These are phyloP conservation scores for Nicotiana rustica DNA, from an alignment of 305 asterid species.

Conservation along the genomic window DNA sequence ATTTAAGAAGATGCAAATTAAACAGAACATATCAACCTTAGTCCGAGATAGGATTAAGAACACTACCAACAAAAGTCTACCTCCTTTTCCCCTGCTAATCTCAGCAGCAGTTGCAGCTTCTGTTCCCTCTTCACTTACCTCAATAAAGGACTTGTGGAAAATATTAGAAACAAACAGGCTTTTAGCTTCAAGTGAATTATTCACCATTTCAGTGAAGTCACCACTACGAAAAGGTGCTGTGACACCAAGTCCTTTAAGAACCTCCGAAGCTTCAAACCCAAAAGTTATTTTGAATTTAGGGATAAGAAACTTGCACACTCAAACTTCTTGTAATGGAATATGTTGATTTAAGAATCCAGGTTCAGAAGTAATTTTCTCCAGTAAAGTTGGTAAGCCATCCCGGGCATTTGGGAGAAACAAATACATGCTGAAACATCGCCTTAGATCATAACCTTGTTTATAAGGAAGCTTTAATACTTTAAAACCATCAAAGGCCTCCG, in stretches of 20 bases:
- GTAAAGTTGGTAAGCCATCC: not conserved
- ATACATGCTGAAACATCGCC: slow-evolving; percentile 14
- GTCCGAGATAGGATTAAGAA: no score
- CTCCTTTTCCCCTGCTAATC: no score
- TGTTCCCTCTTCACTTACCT: slow-evolving; percentile 78
- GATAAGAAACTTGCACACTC: not conserved
- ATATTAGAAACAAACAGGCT: slow-evolving; percentile 57
- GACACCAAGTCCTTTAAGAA: slow-evolving; percentile 58
- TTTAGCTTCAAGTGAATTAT: slow-evolving; percentile 40
- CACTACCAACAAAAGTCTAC: no score
- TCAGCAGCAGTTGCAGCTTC: slow-evolving; percentile 76
- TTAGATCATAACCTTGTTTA: slow-evolving; percentile 24
- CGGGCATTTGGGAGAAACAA: slow-evolving; percentile 29
- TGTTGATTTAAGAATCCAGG: not conserved
- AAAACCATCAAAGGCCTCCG: not conserved
- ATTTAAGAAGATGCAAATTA: no score
- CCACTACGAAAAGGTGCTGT: slow-evolving; percentile 55
- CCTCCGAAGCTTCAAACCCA: slow-evolving; percentile 71
- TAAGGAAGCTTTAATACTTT: slow-evolving; percentile 33
- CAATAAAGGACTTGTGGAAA: slow-evolving; percentile 56
- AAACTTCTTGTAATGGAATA: not conserved
- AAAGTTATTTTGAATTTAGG: slow-evolving; percentile 61
- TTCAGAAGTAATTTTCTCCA: not conserved
- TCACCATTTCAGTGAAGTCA: slow-evolving; percentile 69
- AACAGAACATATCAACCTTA: no score